Evolutionary conservation across 2,329 filamentous ascomycete genomes (phyloP).

Genomic region (Colletotrichum camelliae): DNA sequence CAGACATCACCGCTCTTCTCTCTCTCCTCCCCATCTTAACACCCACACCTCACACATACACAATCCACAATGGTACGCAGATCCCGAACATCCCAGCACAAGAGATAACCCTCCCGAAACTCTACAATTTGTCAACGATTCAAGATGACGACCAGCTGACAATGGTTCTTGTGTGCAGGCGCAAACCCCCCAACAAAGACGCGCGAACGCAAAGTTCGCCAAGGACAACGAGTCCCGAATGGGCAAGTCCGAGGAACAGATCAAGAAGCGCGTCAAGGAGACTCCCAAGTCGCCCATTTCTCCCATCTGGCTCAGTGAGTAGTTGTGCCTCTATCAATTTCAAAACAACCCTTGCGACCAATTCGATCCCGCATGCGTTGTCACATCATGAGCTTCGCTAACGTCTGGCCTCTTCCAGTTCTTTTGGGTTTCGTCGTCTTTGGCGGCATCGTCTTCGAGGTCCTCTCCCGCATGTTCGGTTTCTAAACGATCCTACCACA

Average conservation of each 20-base stretch:
- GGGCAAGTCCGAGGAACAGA: conserved; percentile 72
- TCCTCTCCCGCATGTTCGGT: conserved; percentile 57
- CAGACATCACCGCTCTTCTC: background rate
- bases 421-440: conserved; percentile 66
- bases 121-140: background rate
- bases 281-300: conserved; percentile 66
- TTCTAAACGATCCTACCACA: background rate
- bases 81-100: background rate
- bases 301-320: conserved; percentile 67
- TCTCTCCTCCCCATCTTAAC: background rate
- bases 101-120: background rate
- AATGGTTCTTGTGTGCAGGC: conserved; percentile 54
- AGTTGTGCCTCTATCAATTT: background rate
- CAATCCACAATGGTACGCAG: conserved; percentile 25
- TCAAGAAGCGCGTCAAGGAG: conserved; percentile 66
- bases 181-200: conserved; percentile 85
- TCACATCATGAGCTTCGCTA: background rate
- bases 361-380: background rate
- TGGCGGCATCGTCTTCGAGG: conserved; percentile 65
- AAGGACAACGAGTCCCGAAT: conserved; percentile 75
- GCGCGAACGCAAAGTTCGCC: conserved; percentile 79
- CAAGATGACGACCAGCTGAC: background rate
- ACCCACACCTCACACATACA: background rate
- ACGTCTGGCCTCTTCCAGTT: conserved; percentile 36
- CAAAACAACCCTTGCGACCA: background rate